Evolutionary conservation across 2,329 filamentous ascomycete species (phyloP), one percentile per base, ranked within the genome.

Genomic region (Fusarium praegraminearum): DNA sequence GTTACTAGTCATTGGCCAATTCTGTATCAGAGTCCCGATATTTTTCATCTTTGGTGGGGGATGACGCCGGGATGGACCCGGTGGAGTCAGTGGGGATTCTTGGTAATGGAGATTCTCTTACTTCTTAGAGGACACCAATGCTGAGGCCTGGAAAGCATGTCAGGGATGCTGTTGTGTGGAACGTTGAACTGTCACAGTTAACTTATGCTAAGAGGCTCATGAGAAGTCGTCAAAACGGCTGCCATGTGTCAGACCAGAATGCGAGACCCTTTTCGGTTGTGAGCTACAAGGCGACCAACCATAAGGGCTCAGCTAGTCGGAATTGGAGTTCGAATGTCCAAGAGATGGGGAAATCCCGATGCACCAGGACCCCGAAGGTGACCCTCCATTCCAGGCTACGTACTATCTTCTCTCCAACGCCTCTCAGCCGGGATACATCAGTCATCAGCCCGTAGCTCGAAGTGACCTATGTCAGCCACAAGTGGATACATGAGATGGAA

Each of bases 31-130:
- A 46, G 62, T 41, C 58, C 65, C 68, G 56, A 43, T 63, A 20
- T 16, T 50, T 47, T 52, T 38, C 38, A 51, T n/a, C n/a, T 55
- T 53, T 18, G 45, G 69, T 57, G 67, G 70, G 71, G 72, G 57
- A 49, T 58, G 56, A 57, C 59, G 62, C 54, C 46, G 55, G 65
- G 57, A 70, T 67, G 71, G 67, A 62, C 57, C 35, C 28, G 32
- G 60, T 67, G 72, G 69, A 60, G 51, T 44, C 59, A 38, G 71
- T 68, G 69, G 70, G 20, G 55, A 57, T 40, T 20, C 54, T 73
- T 74, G 60, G 73, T 75, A 73, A 75, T 74, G 54, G 44, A 30
- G 51, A 70, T 72, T 74, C 62, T 46, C 58, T 59, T 38, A 22
- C 38, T 18, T 65, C 41, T 74, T 52, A 75, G 71, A 75, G 73